phyloP scores from a whole-genome alignment of 768 basidiomycete species.

The Kwoniella sp. region DNA sequence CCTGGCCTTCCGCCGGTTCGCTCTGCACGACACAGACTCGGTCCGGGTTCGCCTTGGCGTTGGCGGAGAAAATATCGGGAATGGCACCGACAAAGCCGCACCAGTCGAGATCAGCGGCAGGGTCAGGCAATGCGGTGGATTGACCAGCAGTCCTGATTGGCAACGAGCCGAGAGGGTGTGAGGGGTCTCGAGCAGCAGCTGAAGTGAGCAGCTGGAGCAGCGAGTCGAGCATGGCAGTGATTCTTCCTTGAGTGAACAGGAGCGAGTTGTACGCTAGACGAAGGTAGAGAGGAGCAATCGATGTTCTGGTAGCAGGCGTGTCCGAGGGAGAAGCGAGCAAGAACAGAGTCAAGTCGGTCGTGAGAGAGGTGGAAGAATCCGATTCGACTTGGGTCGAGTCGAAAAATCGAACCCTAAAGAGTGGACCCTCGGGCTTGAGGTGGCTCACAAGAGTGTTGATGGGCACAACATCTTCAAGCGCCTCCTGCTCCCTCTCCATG shows the following conservation, averaged over 20 bases:
- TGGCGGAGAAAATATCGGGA: constrained; percentile 87
- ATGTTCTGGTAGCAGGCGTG: constrained; percentile 61
- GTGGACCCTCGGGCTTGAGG: constrained; percentile 59
- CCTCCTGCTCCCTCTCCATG: constrained; percentile 79
- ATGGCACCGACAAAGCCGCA: constrained; percentile 97
- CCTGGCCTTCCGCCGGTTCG: constrained; percentile 42
- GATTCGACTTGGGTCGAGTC: constrained; percentile 61
- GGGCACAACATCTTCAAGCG: constrained; percentile 76
- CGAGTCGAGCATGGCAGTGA: constrained; percentile 79
- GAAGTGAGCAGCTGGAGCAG: constrained; percentile 69
- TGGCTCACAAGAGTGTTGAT: constrained; percentile 75
- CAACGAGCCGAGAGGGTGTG: constrained; percentile 73
- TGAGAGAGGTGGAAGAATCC: constrained; percentile 65
- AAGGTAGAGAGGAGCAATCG: constrained; percentile 71
- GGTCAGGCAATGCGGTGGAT: constrained; percentile 72
- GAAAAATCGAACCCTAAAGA: constrained; percentile 96
- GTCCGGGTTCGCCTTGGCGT: constrained; percentile 78
- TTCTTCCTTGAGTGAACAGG: constrained; percentile 78
- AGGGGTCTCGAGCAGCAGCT: constrained; percentile 65
- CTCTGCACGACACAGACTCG: constrained; percentile 84
- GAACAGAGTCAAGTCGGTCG: constrained; percentile 91
- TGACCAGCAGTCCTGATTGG: constrained; percentile 77
- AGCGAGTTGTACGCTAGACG: constrained; percentile 92
- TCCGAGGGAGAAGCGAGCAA: constrained; percentile 66
- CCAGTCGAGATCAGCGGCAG: constrained; percentile 88